Conservation (phyloP, 495 filamentous ascomycete species). For the Extremus antarcticus region DNA sequence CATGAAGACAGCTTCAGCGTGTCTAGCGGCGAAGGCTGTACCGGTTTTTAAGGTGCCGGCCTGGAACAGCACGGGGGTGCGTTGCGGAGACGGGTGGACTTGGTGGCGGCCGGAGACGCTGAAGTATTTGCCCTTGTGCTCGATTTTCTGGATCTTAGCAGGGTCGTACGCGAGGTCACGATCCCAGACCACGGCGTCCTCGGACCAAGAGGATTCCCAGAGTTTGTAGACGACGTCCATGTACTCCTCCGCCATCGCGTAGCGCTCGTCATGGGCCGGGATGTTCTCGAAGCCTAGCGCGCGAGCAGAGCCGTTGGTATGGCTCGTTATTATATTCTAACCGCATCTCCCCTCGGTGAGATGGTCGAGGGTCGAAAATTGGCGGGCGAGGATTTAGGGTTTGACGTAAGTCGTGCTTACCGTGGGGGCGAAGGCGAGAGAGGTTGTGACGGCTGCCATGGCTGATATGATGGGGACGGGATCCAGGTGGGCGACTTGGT, state of each 20-base stretch:
- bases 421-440: neutral
- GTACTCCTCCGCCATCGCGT: conserved; percentile 49
- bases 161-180: conserved; percentile 35
- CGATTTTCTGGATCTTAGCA: neutral
- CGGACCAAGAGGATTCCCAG: conserved; percentile 54
- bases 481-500: neutral
- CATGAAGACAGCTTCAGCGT: conserved; percentile 44
- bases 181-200: conserved; percentile 51
- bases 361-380: neutral
- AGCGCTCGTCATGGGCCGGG: neutral
- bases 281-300: neutral
- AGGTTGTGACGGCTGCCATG: neutral
- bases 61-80: conserved; percentile 55
- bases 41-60: conserved; percentile 54
- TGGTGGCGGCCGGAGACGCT: conserved; percentile 51
- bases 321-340: neutral
- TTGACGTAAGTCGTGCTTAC: neutral
- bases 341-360: neutral
- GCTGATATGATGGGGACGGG: neutral
- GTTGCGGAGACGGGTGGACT: conserved; percentile 50
- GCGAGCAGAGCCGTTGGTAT: neutral
- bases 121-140: conserved; percentile 31
- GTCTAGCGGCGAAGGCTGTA: conserved; percentile 51
- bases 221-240: conserved; percentile 57
- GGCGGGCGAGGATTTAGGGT: neutral